Evolutionary conservation across 768 basidiomycete genomes (phyloP).

Genomic region (Agrocybe praecox): DNA sequence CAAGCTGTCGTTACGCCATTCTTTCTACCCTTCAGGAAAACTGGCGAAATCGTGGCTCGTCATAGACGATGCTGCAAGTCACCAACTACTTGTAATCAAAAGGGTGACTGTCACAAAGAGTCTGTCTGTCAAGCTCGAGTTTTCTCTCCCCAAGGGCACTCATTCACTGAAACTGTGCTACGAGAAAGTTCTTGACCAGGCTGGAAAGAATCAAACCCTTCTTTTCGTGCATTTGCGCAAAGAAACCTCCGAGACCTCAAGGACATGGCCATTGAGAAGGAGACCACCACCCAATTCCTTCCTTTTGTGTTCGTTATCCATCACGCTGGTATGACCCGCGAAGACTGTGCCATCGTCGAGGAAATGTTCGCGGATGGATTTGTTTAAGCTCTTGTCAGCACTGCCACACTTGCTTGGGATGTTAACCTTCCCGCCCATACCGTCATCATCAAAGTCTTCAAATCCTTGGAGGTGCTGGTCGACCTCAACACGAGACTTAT

Average conservation of each 20-base stretch:
- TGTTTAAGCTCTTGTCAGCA: conserved; percentile 93
- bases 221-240: conserved; percentile 99
- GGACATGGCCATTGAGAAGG: too few relatives aligned
- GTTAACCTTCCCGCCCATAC: conserved; percentile 97
- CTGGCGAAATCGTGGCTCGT: conserved; percentile 98
- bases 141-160: conserved; percentile 82
- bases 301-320: conserved; percentile 98
- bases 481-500: conserved; percentile 95
- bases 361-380: conserved; percentile 93
- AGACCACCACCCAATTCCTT: conserved; percentile 84
- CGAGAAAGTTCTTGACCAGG: conserved; percentile 96
- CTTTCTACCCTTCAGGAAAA: conserved; percentile 90
- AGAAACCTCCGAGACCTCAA: too few relatives aligned
- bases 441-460: conserved; percentile 98
- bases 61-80: conserved; percentile 79
- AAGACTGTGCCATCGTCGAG: conserved; percentile 92
- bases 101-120: conserved; percentile 88
- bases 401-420: conserved; percentile 98
- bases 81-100: conserved; percentile 84
- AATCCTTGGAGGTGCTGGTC: conserved; percentile 97
- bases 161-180: conserved; percentile 89
- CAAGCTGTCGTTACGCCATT: conserved; percentile 90
- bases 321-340: conserved; percentile 94
- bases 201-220: conserved; percentile 84
- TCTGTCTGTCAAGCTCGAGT: conserved; percentile 84